Evolutionary conservation across 2,329 filamentous ascomycete species (phyloP).

Genomic region (Cladosporium sp.): DNA sequence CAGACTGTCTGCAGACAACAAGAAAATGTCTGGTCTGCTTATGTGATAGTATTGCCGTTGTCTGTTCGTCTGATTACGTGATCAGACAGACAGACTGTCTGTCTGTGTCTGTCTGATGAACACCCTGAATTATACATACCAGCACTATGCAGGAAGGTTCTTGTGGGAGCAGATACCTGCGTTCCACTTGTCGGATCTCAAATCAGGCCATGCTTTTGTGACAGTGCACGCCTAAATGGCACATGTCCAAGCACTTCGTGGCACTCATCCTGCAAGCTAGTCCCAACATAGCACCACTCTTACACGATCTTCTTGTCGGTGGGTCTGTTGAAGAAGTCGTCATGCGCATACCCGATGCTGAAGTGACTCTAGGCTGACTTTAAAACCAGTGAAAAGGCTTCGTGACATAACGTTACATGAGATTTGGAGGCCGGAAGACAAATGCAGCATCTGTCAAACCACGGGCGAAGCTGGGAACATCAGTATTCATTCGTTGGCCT

Average conservation of each 20-base stretch:
- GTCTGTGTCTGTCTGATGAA: too few relatives aligned
- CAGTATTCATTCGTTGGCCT: neutral
- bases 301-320: neutral
- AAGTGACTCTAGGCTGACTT: neutral
- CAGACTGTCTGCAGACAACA: too few relatives aligned
- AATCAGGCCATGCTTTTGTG: neutral
- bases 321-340: neutral
- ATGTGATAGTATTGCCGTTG: too few relatives aligned
- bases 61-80: too few relatives aligned
- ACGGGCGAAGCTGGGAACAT: neutral
- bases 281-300: neutral
- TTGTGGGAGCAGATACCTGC: neutral
- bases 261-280: neutral
- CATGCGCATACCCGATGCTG: neutral
- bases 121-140: too few relatives aligned
- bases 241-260: neutral
- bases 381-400: neutral
- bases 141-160: neutral
- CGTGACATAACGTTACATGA: neutral
- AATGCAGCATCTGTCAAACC: neutral
- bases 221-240: neutral
- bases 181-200: neutral
- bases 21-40: too few relatives aligned
- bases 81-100: too few relatives aligned
- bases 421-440: neutral